Evolutionary conservation across 306 rosid species (phyloP), one percentile per base, ranked within the genome.

Genomic region (Argentina anserina): DNA sequence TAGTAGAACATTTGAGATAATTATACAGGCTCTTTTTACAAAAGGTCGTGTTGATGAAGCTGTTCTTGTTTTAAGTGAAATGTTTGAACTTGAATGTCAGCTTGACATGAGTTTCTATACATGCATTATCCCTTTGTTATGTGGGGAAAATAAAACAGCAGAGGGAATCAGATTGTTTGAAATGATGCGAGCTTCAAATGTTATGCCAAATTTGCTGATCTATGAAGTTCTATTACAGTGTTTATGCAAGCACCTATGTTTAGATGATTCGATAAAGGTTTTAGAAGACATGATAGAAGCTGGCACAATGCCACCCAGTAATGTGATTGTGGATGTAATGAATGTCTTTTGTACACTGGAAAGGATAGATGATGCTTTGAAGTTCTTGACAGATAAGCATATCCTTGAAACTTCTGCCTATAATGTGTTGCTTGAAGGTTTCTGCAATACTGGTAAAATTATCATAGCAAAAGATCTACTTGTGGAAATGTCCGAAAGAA

Each of bases 361-460:
- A 79, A 89, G 88, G 74, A 76, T 88, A 72, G 80, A 84, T 6
- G 91, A 91, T 56, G 97, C 96, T 74, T 43, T 84, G 46, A 33
- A 75, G 66, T 91, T 89, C 52, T 79, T 94, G 82, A 88, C 89
- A 33, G 91, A 88, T 28, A 87, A 71, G 31, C 56, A 81, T 65
- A 77, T 84, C 68, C 71, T 74, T 69, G 90, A 86, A 66, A 83
- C 90, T 71, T 85, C 87, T 65, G 84, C 96, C 69, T 79, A 88
- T 86, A 87, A 91, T 78, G 86, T 81, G 26, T 81, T 94, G 77
- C 96, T 94, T 72, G 85, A 77, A 84, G 91, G 88, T 80, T 88
- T 87, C 85, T 89, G 93, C 84, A 49, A 65, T 69, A 84, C 80
- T 39, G 92, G 93, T 52, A 76, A 87, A 69, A 46, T 79, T 75